Conservation (phyloP, 106 monocot species). For the Acorus gramineus region DNA sequence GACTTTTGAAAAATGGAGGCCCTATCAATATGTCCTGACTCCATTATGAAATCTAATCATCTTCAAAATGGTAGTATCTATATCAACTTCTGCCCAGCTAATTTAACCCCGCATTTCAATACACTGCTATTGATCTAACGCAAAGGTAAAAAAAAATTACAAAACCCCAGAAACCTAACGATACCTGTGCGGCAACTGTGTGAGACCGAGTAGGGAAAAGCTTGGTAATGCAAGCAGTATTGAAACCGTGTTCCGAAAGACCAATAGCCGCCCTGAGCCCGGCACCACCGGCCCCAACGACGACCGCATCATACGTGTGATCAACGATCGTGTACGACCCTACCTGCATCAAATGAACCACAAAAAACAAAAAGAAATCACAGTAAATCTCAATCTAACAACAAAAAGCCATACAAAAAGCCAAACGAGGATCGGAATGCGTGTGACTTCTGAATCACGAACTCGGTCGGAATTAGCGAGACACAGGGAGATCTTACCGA, state of each 20-base stretch:
- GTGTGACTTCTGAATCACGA: not conserved
- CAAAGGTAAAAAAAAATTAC: too few relatives aligned
- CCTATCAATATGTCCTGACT: too few relatives aligned
- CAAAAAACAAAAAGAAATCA: not conserved
- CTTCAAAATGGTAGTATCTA: too few relatives aligned
- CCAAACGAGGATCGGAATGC: not conserved
- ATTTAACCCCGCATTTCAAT: too few relatives aligned
- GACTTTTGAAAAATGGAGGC: too few relatives aligned
- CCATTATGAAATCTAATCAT: too few relatives aligned
- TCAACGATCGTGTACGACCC: constrained; percentile 27
- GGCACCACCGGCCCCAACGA: constrained; percentile 26
- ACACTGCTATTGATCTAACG: too few relatives aligned
- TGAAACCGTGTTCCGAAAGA: constrained; percentile 30
- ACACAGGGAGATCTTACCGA: constrained; percentile 6
- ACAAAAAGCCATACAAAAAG: not conserved
- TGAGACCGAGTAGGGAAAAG: constrained; percentile 28
- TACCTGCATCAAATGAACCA: constrained; percentile 8
- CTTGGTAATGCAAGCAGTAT: constrained; percentile 28
- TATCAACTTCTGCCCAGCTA: too few relatives aligned
- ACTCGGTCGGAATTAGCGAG: not conserved
- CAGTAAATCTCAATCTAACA: not conserved
- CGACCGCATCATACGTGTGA: constrained; percentile 27
- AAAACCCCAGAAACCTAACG: too few relatives aligned
- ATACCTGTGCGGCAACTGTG: constrained; percentile 29
- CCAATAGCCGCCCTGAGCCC: constrained; percentile 28